phyloP scores from a whole-genome alignment of 169 alveolate species.

The Perkinsus chesapeaki region DNA sequence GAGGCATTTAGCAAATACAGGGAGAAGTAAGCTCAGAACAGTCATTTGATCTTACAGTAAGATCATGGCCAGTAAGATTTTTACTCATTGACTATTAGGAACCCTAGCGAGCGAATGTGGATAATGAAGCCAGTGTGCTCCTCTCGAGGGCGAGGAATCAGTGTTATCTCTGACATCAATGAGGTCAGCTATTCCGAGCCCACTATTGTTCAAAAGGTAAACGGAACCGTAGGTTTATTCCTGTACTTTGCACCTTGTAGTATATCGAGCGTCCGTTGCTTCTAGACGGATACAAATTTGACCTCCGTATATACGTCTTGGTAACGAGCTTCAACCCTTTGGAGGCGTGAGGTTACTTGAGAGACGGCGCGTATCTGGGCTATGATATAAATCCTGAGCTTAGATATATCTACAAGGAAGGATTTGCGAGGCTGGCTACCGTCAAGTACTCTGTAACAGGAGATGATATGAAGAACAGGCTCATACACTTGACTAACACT shows the following conservation, averaged over 20 bases:
- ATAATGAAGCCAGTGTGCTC: constrained; percentile 68
- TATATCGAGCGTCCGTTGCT: constrained; percentile 81
- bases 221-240: background rate
- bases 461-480: constrained; percentile 21
- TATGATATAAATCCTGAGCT: background rate
- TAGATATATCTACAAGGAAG: constrained; percentile 66
- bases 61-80: background rate
- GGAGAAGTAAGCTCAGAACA: background rate
- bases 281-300: constrained; percentile 86
- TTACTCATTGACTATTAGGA: background rate
- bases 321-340: constrained; percentile 80
- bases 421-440: constrained; percentile 84
- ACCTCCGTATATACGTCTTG: constrained; percentile 79
- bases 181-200: constrained; percentile 57
- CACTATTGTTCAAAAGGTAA: constrained; percentile 43
- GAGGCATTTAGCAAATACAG: constrained; percentile 16
- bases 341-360: constrained; percentile 45
- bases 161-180: constrained; percentile 55
- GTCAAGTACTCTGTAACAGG: constrained; percentile 30
- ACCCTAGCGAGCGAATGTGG: constrained; percentile 45
- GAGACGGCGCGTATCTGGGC: background rate
- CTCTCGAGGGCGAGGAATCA: constrained; percentile 74
- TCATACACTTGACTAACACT: constrained; percentile 68
- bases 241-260: too few species aligned
- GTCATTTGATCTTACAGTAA: background rate